These are phyloP conservation scores for Syncephalis plumigaleata DNA, from an alignment of 371 early-diverging fungal species.

Conservation along the genomic window DNA sequence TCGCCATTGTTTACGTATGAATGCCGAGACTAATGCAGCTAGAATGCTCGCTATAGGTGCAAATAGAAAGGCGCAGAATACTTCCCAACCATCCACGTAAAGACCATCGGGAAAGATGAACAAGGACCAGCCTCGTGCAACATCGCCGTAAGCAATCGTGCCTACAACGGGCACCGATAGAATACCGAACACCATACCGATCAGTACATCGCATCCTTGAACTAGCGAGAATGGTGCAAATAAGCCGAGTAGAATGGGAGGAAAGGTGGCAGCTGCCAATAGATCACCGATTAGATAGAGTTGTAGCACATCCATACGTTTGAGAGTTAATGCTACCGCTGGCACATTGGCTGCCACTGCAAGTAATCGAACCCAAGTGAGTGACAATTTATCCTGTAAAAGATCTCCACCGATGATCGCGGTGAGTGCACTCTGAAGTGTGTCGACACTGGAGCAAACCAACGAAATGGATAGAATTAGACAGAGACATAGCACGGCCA, in stretches of 20 bases:
- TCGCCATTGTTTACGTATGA: too few species aligned
- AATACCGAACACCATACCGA: constrained; percentile 4
- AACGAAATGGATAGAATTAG: too few species aligned
- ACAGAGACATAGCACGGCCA: too few species aligned
- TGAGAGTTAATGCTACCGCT: constrained; percentile 1
- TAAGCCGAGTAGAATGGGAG: constrained; percentile 5
- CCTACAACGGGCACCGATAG: constrained; percentile 4
- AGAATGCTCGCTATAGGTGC: constrained; percentile 1
- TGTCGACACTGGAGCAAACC: too few species aligned
- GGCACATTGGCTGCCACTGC: background rate
- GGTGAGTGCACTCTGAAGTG: too few species aligned
- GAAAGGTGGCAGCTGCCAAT: constrained; percentile 5
- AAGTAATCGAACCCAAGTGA: too few species aligned
- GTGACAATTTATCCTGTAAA: too few species aligned
- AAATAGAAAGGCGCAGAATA: constrained; percentile 6
- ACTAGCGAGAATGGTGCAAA: background rate
- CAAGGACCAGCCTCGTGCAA: background rate
- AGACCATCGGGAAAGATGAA: background rate
- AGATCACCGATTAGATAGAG: constrained; percentile 6
- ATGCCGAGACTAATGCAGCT: background rate
- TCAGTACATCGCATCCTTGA: constrained; percentile 2
- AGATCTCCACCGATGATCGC: too few species aligned
- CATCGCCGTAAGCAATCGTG: background rate
- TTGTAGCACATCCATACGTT: constrained; percentile 3
- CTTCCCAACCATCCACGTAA: constrained; percentile 3